Conservation (phyloP, 495 filamentous ascomycete species). For the Hypoxylon lienhwacheense region DNA sequence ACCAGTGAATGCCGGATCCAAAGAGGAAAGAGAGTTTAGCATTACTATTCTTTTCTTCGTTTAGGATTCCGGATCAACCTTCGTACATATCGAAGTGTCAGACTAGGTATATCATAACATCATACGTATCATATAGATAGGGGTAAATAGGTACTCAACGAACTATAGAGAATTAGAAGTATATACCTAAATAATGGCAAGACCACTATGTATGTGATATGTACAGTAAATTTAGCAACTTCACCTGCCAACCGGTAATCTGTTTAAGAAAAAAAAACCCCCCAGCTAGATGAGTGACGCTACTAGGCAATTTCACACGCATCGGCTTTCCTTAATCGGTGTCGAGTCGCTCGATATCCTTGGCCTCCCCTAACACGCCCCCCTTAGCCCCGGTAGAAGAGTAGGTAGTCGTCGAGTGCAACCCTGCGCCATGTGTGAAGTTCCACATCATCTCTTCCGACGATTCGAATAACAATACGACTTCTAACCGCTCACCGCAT, state of each 20-base stretch:
- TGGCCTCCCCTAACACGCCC: not conserved
- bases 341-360: conserved; percentile 17
- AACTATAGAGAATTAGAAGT: not conserved
- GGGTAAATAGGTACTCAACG: not conserved
- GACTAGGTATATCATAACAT: not conserved
- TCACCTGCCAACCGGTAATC: conserved; percentile 10
- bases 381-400: conserved; percentile 18
- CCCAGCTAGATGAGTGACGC: not conserved
- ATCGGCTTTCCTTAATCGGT: conserved; percentile 34
- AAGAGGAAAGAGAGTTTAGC: not conserved
- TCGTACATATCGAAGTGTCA: not conserved
- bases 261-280: conserved; percentile 4
- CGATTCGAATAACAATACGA: conserved; percentile 17
- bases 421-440: conserved; percentile 28
- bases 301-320: conserved; percentile 19
- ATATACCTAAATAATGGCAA: not conserved
- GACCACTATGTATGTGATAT: not conserved
- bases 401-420: conserved; percentile 28
- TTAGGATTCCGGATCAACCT: not conserved
- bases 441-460: conserved; percentile 28
- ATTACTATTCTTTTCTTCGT: not conserved
- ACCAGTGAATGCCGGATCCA: conserved; percentile 2
- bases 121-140: not conserved
- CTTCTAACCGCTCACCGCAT: conserved; percentile 11
- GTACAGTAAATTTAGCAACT: too few species aligned